Evolutionary conservation across 31 red algal species (phyloP).

Genomic region (Asparagopsis taxiformis): DNA sequence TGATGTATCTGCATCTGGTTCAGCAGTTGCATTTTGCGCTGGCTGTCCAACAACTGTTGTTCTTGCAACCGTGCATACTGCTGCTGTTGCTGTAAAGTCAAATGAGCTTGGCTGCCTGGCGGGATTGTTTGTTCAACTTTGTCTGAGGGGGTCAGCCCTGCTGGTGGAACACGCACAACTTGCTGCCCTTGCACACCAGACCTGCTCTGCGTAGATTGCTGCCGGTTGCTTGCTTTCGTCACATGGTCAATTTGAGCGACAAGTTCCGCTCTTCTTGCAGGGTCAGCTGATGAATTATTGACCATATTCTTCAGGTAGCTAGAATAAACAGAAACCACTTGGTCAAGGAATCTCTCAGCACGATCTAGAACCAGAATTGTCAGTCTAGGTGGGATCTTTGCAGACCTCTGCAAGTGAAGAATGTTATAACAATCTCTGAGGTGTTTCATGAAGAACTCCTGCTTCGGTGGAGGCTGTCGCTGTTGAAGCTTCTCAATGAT

Average conservation of each 20-base stretch:
- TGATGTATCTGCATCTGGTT: too few relatives aligned
- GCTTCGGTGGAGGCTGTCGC: slow-evolving; percentile 9
- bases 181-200: too few relatives aligned
- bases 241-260: too few relatives aligned
- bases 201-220: too few relatives aligned
- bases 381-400: not conserved
- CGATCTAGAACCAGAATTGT: slow-evolving; percentile 8
- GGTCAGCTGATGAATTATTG: not conserved
- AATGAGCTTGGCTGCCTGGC: slow-evolving; percentile 2
- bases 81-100: slow-evolving; percentile 21
- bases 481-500: slow-evolving; percentile 22
- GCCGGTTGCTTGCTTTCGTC: too few relatives aligned
- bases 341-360: slow-evolving; percentile 26
- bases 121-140: slow-evolving; percentile 4
- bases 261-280: not conserved
- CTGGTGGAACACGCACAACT: not conserved
- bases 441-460: slow-evolving; percentile 37
- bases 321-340: slow-evolving; percentile 13
- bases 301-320: slow-evolving; percentile 1
- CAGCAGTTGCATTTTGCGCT: too few relatives aligned
- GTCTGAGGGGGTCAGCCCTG: not conserved
- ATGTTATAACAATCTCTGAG: slow-evolving; percentile 37
- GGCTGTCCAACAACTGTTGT: too few relatives aligned
- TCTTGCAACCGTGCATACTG: slow-evolving; percentile 24
- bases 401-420: slow-evolving; percentile 9